Conservation (phyloP, 2,329 filamentous ascomycete species). For the Pseudogymnoascus pannorum region DNA sequence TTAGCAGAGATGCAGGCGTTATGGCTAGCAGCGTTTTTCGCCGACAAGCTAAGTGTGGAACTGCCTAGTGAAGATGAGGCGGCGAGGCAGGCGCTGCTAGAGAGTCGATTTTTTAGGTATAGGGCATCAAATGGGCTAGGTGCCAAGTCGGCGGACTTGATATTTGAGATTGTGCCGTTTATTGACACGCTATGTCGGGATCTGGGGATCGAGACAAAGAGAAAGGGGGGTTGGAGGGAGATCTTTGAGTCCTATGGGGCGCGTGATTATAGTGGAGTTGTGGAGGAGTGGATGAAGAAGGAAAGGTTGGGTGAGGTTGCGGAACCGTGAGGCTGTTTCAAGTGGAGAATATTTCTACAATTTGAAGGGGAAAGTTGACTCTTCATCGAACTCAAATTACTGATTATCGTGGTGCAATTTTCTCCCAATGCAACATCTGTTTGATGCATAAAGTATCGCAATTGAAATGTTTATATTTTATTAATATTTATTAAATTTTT, state of each 20-base stretch:
- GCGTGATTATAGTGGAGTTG: conserved; percentile 36
- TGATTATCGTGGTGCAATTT: not conserved
- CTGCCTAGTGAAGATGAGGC: conserved; percentile 25
- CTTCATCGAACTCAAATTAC: not conserved
- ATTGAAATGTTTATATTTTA: not conserved
- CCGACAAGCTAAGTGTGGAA: conserved; percentile 36
- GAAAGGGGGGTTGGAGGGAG: conserved; percentile 40
- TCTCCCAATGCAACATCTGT: not conserved
- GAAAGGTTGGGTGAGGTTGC: not conserved
- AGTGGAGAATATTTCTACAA: not conserved
- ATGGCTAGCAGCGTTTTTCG: conserved; percentile 59
- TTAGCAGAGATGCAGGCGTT: conserved; percentile 42
- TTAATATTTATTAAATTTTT: no score
- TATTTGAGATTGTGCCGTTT: conserved; percentile 69
- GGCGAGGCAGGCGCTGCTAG: conserved; percentile 49
- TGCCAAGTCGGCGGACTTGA: conserved; percentile 55
- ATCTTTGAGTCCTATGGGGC: conserved; percentile 37
- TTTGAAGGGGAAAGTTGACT: not conserved
- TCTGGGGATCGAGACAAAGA: conserved; percentile 48
- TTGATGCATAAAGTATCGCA: no score
- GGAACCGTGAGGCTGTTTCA: not conserved
- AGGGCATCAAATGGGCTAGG: conserved; percentile 61
- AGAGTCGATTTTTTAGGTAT: conserved; percentile 61
- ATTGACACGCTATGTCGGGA: conserved; percentile 60
- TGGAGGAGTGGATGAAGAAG: conserved; percentile 32